Evolutionary conservation across 106 monocot species (phyloP).

Genomic region (Platanthera guangdongensis): DNA sequence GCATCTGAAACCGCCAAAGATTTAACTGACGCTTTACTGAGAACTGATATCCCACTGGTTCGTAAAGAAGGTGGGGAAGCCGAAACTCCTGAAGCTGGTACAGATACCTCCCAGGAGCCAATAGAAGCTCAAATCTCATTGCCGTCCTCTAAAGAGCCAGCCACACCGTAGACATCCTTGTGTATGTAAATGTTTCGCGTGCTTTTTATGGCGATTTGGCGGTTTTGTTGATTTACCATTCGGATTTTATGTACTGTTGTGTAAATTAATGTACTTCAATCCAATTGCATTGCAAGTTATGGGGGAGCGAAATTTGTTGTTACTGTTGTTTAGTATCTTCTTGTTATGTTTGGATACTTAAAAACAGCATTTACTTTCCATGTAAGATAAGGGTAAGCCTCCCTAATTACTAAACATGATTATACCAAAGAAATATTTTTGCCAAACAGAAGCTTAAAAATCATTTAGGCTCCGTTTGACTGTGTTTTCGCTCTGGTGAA

Average conservation of each 20-base stretch:
- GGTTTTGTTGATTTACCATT: background rate
- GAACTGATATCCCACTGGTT: background rate
- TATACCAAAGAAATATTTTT: too few species aligned
- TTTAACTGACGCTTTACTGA: background rate
- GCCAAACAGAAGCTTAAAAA: too few species aligned
- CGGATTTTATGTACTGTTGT: background rate
- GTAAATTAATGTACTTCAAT: conserved; percentile 1
- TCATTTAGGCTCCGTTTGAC: too few species aligned
- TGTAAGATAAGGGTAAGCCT: too few species aligned
- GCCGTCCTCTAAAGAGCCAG: background rate
- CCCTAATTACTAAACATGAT: too few species aligned
- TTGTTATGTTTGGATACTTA: too few species aligned
- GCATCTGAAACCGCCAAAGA: background rate
- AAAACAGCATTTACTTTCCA: too few species aligned
- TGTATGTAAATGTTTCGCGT: background rate
- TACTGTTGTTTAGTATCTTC: too few species aligned
- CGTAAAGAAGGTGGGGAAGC: background rate
- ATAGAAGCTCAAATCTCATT: background rate
- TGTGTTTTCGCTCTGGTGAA: too few species aligned
- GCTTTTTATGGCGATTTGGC: background rate
- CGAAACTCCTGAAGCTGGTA: background rate
- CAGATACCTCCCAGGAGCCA: background rate
- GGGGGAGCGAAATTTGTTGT: background rate
- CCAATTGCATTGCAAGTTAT: background rate
- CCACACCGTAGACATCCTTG: background rate